Conservation (phyloP, 345 rosid genomes). For the Aegle marmelos region DNA sequence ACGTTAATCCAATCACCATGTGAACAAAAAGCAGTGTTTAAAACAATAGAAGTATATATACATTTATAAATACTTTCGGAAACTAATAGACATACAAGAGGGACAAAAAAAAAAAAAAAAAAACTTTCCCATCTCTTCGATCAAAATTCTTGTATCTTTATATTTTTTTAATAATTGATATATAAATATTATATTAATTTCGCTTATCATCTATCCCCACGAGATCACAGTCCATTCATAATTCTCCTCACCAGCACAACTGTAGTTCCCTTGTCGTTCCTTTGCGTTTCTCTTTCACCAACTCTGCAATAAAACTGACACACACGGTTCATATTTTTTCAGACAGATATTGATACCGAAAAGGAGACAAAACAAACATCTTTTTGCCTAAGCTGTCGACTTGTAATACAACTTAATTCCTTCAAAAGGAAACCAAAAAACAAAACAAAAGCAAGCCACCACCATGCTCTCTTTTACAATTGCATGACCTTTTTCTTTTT, state of each 20-base stretch:
- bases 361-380: conserved; percentile 5
- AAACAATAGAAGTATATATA: not conserved
- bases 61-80: too few species aligned
- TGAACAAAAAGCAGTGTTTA: not conserved
- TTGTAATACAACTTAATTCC: not conserved
- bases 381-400: not conserved
- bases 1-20: conserved; percentile 8
- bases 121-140: not conserved
- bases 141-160: not conserved
- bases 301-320: conserved; percentile 30
- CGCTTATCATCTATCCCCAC: not conserved
- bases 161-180: not conserved
- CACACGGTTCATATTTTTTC: not conserved
- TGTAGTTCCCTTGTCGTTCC: not conserved
- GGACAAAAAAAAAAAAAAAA: not conserved
- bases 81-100: not conserved
- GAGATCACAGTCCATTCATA: not conserved
- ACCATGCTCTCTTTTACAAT: conserved; percentile 26
- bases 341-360: not conserved
- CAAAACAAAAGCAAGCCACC: not conserved
- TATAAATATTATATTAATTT: not conserved
- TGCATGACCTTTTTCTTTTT: not conserved
- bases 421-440: not conserved
- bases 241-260: conserved; percentile 1
- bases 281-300: conserved; percentile 32